Conservation (phyloP, 176 grass and related monocot species). For the Poa annua region DNA sequence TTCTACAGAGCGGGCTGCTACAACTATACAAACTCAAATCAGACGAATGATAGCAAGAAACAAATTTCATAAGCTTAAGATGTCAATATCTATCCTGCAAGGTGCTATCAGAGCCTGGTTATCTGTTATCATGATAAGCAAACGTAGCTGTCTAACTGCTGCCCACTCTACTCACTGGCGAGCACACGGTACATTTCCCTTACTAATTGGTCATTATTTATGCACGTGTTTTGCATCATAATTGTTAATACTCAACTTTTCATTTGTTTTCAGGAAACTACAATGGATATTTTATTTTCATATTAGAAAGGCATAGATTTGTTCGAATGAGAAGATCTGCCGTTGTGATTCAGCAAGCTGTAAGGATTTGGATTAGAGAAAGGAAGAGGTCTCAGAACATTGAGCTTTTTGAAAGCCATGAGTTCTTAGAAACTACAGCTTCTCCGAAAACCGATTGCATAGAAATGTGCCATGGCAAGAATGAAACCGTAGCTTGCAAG, state of each 20-base stretch:
- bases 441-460: conserved; percentile 27
- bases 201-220: background rate
- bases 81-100: conserved; percentile 55
- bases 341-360: conserved; percentile 48
- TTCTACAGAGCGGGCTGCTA: conserved; percentile 55
- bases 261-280: conserved; percentile 47
- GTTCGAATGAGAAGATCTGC: conserved; percentile 58
- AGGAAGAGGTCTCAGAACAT: conserved; percentile 35
- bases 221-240: conserved; percentile 23
- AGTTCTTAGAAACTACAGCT: conserved; percentile 28
- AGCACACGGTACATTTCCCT: conserved; percentile 40
- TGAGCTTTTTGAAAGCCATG: conserved; percentile 19
- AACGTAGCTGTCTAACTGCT: background rate
- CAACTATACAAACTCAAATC: conserved; percentile 48
- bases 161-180: conserved; percentile 11
- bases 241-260: background rate
- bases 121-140: conserved; percentile 32
- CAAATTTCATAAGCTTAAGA: conserved; percentile 48
- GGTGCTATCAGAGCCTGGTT: conserved; percentile 51
- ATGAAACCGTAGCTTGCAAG: conserved; percentile 22
- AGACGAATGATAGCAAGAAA: conserved; percentile 50
- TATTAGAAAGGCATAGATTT: conserved; percentile 64
- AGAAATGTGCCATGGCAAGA: conserved; percentile 15
- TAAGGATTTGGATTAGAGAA: conserved; percentile 52
- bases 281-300: conserved; percentile 44